These are phyloP conservation scores for Phylloboletellus chloephorus DNA, from an alignment of 1,284 basidiomycete genomes.

Conservation along the genomic window DNA sequence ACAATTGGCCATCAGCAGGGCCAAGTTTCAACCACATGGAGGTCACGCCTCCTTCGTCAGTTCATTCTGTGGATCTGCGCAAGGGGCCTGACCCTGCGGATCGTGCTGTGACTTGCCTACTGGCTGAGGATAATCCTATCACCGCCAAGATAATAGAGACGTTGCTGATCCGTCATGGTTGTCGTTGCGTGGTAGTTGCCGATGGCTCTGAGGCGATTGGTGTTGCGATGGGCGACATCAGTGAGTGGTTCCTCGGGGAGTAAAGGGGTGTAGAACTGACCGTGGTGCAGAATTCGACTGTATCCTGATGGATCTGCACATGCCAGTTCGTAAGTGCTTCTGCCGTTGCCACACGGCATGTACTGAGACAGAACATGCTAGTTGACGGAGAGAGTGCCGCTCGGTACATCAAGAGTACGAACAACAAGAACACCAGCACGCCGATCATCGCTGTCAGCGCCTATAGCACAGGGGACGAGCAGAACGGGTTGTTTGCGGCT, in stretches of 20 bases:
- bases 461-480: slow-evolving; percentile 69
- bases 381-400: slow-evolving; percentile 92
- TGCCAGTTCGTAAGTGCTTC: slow-evolving; percentile 73
- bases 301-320: slow-evolving; percentile 85
- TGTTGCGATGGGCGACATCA: slow-evolving; percentile 94
- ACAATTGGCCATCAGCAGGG: slow-evolving; percentile 60
- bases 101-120: slow-evolving; percentile 81
- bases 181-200: slow-evolving; percentile 88
- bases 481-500: slow-evolving; percentile 78
- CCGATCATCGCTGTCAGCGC: slow-evolving; percentile 92
- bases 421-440: slow-evolving; percentile 81
- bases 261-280: slow-evolving; percentile 16
- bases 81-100: slow-evolving; percentile 67
- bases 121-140: slow-evolving; percentile 97
- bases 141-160: slow-evolving; percentile 95
- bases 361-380: slow-evolving; percentile 24
- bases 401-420: slow-evolving; percentile 91
- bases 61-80: slow-evolving; percentile 70
- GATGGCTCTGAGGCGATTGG: slow-evolving; percentile 97
- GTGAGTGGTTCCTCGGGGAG: slow-evolving; percentile 45
- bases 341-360: not conserved
- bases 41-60: slow-evolving; percentile 68
- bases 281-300: slow-evolving; percentile 69
- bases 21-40: slow-evolving; percentile 51
- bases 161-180: slow-evolving; percentile 85